A percentile compares a stretch with the other conserved stretches of the same genome.
phyloP scores from a whole-genome alignment of 1,284 basidiomycete genomes.

The Heliocybe sulcata region DNA sequence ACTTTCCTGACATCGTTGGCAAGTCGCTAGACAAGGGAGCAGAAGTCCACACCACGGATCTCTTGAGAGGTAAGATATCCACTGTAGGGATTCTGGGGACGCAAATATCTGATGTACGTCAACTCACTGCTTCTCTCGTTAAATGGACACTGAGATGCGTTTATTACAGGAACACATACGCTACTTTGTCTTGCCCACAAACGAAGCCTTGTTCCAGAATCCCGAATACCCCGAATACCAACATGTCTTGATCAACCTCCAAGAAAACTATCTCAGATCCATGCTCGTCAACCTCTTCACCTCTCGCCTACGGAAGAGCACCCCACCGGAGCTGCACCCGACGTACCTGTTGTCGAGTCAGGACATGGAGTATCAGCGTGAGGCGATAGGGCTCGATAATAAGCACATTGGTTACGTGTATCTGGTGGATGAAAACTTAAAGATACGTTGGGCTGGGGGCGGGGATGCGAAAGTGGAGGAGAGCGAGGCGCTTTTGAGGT shows the following conservation, averaged over 20 bases:
- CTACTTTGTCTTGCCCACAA: slow-evolving; percentile 42
- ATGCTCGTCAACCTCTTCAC: slow-evolving; percentile 83
- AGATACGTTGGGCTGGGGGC: slow-evolving; percentile 91
- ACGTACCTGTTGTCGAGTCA: slow-evolving; percentile 80
- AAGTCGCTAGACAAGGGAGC: slow-evolving; percentile 49
- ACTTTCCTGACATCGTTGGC: slow-evolving; percentile 87
- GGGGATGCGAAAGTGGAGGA: slow-evolving; percentile 80
- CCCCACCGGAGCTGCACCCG: slow-evolving; percentile 61
- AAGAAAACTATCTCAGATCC: slow-evolving; percentile 88
- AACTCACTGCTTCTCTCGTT: slow-evolving; percentile 6
- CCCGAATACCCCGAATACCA: slow-evolving; percentile 72
- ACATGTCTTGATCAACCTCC: slow-evolving; percentile 83
- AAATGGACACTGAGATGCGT: background rate
- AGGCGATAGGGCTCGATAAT: slow-evolving; percentile 83
- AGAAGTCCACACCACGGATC: slow-evolving; percentile 69
- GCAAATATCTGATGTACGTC: slow-evolving; percentile 75
- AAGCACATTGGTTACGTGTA: slow-evolving; percentile 92
- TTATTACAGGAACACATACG: background rate
- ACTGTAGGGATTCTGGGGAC: slow-evolving; percentile 79
- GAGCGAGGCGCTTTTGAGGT: slow-evolving; percentile 61
- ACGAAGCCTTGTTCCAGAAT: slow-evolving; percentile 63
- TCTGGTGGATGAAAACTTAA: slow-evolving; percentile 79
- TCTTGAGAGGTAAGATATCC: slow-evolving; percentile 73
- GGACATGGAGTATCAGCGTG: slow-evolving; percentile 76
- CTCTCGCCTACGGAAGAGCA: slow-evolving; percentile 58